Base-by-base conservation (phyloP, 257 asterid species). In the Cynanchum wilfordii region DNA sequence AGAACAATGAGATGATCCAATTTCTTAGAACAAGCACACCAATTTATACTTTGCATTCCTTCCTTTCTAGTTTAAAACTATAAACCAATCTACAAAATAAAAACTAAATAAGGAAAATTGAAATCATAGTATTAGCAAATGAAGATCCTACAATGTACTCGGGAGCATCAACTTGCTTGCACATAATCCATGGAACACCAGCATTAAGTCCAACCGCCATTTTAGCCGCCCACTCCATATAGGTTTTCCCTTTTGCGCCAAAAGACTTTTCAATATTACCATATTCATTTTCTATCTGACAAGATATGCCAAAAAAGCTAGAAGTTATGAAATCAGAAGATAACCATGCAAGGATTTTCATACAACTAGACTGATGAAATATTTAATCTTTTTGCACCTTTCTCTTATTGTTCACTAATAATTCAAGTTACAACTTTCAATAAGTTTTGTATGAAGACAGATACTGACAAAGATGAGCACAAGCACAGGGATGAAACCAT, bases 151-250 rank as follows among this genome's bases (percentile, higher is more conserved):
- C 98, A 29, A 91, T 87, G 85, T 84, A 76, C 38, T 87, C 96
- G 78, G 97, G 98, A 75, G 98, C 98, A 89, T 93, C 96, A 80
- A 79, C 77, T 87, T 93, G 98, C 88, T 79, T 84, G 86, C 98
- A 93, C 98, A 93, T 93, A 80, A 91, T 88, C 98, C 97, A 91
- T 73, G 98, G 98, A 82, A 93, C 98, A 71, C 95, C 91, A 86
- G 96, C 96, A 79, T 79, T 90, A 77, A 93, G 96, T 59, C 90
- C 96, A 80, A 86, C 82, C 55, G 97, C 98, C 98, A 93, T 93
- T 76, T 86, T 78, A 73, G 98, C 97, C 38, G 98, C 98, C 98
- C 97, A 93, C 75, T 74, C 75, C 85, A 93, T 82, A 77, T 93
- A 91, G 66, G 78, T 86, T 75, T 88, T 89, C 75, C 97, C 98